These are phyloP conservation scores for Shiraia bambusicola DNA, from an alignment of 2,329 filamentous ascomycete genomes.

Conservation along the genomic window DNA sequence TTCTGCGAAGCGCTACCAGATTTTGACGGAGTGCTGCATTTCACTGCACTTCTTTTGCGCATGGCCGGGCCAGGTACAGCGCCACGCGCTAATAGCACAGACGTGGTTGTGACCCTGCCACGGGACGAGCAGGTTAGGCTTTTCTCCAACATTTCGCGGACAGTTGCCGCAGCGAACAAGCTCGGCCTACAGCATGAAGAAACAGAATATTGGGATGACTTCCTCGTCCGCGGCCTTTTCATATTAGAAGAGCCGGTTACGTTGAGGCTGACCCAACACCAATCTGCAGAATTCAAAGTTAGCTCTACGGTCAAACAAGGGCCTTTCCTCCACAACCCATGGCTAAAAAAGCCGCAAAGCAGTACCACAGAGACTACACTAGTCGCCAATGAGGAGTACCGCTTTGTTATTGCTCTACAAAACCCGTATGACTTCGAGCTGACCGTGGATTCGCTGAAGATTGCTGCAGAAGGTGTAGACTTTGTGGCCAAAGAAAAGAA, in stretches of 20 bases:
- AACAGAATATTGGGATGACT: slow-evolving; percentile 96
- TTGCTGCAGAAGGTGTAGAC: slow-evolving; percentile 72
- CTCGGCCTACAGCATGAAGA: slow-evolving; percentile 69
- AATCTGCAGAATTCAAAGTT: slow-evolving; percentile 35
- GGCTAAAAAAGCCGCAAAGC: slow-evolving; percentile 66
- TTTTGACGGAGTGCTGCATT: slow-evolving; percentile 83
- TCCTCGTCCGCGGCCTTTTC: slow-evolving; percentile 77
- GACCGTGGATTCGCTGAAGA: slow-evolving; percentile 76
- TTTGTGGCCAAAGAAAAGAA: slow-evolving; percentile 68
- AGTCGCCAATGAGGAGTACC: slow-evolving; percentile 75
- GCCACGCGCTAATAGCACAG: slow-evolving; percentile 65
- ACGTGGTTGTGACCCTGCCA: slow-evolving; percentile 69
- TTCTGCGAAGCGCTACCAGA: slow-evolving; percentile 93
- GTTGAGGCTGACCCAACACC: slow-evolving; percentile 36
- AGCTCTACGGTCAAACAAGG: slow-evolving; percentile 53
- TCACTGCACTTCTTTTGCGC: slow-evolving; percentile 80
- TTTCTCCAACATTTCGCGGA: slow-evolving; percentile 83
- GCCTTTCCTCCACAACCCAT: slow-evolving; percentile 95
- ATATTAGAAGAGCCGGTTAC: slow-evolving; percentile 52
- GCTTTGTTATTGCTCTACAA: slow-evolving; percentile 81
- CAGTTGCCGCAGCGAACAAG: slow-evolving; percentile 72
- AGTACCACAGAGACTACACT: slow-evolving; percentile 65
- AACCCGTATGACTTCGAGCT: slow-evolving; percentile 94
- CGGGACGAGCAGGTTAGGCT: slow-evolving; percentile 83
- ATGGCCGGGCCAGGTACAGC: slow-evolving; percentile 80